Evolutionary conservation across 2,329 filamentous ascomycete species (phyloP).

Genomic region (Stenocarpella maydis): DNA sequence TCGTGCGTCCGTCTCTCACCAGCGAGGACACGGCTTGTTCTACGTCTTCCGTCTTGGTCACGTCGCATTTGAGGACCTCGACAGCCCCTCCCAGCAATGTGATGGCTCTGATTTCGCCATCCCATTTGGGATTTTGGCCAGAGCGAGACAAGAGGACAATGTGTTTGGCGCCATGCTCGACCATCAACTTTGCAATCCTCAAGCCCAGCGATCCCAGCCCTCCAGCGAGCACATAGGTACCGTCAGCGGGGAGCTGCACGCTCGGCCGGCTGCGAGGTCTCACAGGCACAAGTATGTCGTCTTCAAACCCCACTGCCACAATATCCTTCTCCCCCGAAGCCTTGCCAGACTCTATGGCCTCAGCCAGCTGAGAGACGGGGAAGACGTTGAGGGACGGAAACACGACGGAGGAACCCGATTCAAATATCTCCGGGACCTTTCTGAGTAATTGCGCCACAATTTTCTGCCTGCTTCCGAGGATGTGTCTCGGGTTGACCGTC

Average conservation of each 20-base stretch:
- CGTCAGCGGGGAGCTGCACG: background rate
- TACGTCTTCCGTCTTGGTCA: background rate
- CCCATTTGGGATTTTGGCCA: background rate
- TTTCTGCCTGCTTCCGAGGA: too few species aligned
- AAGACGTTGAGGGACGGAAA: too few species aligned
- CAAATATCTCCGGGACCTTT: too few species aligned
- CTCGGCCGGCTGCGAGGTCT: too few species aligned
- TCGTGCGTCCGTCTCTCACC: background rate
- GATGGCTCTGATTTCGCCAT: background rate
- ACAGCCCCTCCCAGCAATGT: background rate
- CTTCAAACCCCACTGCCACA: background rate
- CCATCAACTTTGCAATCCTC: slow-evolving; percentile 21
- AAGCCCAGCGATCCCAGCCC: slow-evolving; percentile 11
- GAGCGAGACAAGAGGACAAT: slow-evolving; percentile 29
- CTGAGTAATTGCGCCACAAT: background rate
- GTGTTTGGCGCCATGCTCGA: slow-evolving; percentile 19
- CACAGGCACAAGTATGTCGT: background rate
- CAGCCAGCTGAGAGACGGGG: too few species aligned
- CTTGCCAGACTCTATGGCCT: too few species aligned
- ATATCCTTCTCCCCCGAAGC: background rate
- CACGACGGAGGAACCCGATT: too few species aligned
- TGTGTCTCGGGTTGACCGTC: too few species aligned
- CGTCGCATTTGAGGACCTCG: background rate
- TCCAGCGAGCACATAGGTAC: slow-evolving; percentile 17
- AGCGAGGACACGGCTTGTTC: background rate